Conservation (phyloP, 2,329 filamentous ascomycete species). For the Phaeoacremonium minimum region DNA sequence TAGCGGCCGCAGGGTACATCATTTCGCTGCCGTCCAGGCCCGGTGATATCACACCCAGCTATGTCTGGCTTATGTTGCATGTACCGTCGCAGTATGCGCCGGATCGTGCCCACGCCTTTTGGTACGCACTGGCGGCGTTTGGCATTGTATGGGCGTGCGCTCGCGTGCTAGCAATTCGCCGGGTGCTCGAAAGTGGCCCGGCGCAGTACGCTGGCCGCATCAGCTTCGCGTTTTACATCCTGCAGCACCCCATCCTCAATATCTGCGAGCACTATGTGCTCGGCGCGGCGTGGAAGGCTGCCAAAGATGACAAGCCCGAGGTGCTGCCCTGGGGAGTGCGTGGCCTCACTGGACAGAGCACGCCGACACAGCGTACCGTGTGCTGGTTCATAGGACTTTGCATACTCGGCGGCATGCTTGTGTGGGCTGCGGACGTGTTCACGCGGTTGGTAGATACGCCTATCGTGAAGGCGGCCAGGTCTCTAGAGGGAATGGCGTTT, state of each 20-base stretch:
- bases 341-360: constrained; percentile 24
- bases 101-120: constrained; percentile 29
- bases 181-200: constrained; percentile 38
- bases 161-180: constrained; percentile 24
- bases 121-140: constrained; percentile 27
- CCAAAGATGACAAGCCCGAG: constrained; percentile 14
- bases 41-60: constrained; percentile 22
- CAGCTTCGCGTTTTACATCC: constrained; percentile 54
- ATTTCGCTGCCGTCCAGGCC: no score
- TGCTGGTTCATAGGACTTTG: constrained; percentile 32
- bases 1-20: no score
- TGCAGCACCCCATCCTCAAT: constrained; percentile 46
- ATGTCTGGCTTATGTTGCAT: constrained; percentile 21
- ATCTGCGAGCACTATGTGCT: constrained; percentile 24
- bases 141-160: constrained; percentile 31
- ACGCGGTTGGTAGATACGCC: constrained; percentile 52
- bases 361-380: constrained; percentile 20
- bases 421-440: constrained; percentile 56
- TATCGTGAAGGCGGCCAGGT: constrained; percentile 20
- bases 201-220: constrained; percentile 53
- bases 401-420: constrained; percentile 26
- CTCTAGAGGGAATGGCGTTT: constrained; percentile 20
- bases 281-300: constrained; percentile 15
- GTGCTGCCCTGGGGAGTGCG: constrained; percentile 20
- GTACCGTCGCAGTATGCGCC: constrained; percentile 27